Evolutionary conservation across 768 basidiomycete species (phyloP).

Genomic region (Leccinum truebloodii): DNA sequence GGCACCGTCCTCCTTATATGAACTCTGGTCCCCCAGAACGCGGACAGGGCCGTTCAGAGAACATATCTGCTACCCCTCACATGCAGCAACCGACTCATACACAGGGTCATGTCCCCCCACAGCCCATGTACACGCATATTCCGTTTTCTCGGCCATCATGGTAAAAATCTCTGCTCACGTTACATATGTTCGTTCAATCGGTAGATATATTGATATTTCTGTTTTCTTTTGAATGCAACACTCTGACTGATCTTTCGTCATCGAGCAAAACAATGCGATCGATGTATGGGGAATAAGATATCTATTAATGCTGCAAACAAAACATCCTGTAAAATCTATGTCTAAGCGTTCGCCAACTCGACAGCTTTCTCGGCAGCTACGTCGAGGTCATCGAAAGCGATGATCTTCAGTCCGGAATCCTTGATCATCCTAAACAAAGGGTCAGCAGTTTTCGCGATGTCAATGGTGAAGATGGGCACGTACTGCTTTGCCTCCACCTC

Average conservation of each 20-base stretch:
- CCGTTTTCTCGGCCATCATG: slow-evolving; percentile 33
- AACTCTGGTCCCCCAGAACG: slow-evolving; percentile 52
- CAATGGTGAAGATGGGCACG: slow-evolving; percentile 31
- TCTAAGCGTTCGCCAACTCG: slow-evolving; percentile 56
- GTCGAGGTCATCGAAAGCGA: slow-evolving; percentile 90
- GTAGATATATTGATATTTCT: slow-evolving; percentile 37
- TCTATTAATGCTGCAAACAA: slow-evolving; percentile 21
- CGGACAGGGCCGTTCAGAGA: slow-evolving; percentile 50
- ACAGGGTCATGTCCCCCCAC: slow-evolving; percentile 27
- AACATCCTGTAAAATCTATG: slow-evolving; percentile 23
- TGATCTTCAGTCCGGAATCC: slow-evolving; percentile 90
- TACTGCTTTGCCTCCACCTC: slow-evolving; percentile 94
- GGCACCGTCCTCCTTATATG: slow-evolving; percentile 38
- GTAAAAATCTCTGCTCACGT: slow-evolving; percentile 24
- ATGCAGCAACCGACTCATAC: slow-evolving; percentile 39
- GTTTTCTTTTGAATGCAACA: slow-evolving; percentile 24
- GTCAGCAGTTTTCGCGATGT: slow-evolving; percentile 2
- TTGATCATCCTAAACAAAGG: slow-evolving; percentile 77
- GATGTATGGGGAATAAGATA: slow-evolving; percentile 2
- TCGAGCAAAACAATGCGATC: not conserved
- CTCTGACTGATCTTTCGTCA: slow-evolving; percentile 19
- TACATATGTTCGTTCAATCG: slow-evolving; percentile 22
- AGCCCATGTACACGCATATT: slow-evolving; percentile 33
- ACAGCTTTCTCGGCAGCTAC: slow-evolving; percentile 86
- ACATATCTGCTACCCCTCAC: slow-evolving; percentile 40